phyloP scores from a whole-genome alignment of 768 basidiomycete genomes.

The Mycena latifolia region DNA sequence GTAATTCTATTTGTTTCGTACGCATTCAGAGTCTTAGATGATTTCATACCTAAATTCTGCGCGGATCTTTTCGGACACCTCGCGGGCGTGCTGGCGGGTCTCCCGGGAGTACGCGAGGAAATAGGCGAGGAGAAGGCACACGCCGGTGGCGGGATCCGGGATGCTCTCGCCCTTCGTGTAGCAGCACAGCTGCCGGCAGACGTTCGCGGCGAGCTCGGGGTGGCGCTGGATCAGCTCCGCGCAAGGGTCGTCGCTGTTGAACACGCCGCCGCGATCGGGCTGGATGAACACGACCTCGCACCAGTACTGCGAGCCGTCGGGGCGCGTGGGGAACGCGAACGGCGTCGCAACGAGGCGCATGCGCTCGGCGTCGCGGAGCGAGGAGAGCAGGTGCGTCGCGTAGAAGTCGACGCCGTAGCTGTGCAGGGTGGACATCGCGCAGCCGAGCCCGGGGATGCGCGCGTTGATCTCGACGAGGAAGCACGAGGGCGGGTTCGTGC shows the following conservation, averaged over 20 bases:
- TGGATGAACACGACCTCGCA: conserved; percentile 33
- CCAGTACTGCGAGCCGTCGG: conserved; percentile 31
- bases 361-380: conserved; percentile 23
- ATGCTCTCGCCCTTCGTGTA: conserved; percentile 21
- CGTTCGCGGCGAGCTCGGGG: conserved; percentile 13
- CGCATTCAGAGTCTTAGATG: background rate
- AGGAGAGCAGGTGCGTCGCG: conserved; percentile 21
- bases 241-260: conserved; percentile 20
- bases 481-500: conserved; percentile 5
- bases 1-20: too few species aligned
- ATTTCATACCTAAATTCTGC: conserved; percentile 24
- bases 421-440: conserved; percentile 26
- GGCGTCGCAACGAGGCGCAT: conserved; percentile 14
- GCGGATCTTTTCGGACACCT: conserved; percentile 23
- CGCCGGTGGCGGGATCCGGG: conserved; percentile 26
- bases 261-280: conserved; percentile 21
- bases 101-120: conserved; percentile 23
- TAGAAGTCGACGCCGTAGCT: conserved; percentile 32
- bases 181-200: conserved; percentile 17
- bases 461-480: conserved; percentile 33
- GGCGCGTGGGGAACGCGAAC: conserved; percentile 6
- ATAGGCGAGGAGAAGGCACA: conserved; percentile 27
- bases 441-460: conserved; percentile 30
- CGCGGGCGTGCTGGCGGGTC: conserved; percentile 19
- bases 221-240: conserved; percentile 15